A percentile compares a stretch with the other conserved stretches of the same genome.
phyloP scores from a whole-genome alignment of 2,329 filamentous ascomycete genomes.

The Tolypocladium cylindrosporum region DNA sequence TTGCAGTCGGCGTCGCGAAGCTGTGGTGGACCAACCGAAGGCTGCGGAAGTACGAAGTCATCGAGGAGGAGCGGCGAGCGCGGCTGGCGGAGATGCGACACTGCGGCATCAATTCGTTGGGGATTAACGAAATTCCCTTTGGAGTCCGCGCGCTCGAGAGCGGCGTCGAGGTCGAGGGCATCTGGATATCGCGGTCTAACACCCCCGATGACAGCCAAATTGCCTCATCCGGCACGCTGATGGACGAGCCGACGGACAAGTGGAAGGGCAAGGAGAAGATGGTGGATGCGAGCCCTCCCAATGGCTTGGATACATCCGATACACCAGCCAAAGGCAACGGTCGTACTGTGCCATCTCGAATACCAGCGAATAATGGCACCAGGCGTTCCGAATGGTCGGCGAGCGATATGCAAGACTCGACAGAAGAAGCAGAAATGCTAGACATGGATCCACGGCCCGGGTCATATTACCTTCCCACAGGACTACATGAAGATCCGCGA shows the following conservation, averaged over 20 bases:
- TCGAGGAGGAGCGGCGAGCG: constrained; percentile 56
- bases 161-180: constrained; percentile 75
- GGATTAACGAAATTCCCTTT: constrained; percentile 61
- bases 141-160: constrained; percentile 77
- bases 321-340: not conserved
- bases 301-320: not conserved
- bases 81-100: constrained; percentile 42
- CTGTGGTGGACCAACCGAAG: constrained; percentile 51
- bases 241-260: constrained; percentile 5
- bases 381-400: not conserved
- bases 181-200: constrained; percentile 57
- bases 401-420: not conserved
- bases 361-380: not conserved
- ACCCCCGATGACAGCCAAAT: constrained; percentile 22
- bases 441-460: not conserved
- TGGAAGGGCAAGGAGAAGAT: constrained; percentile 12
- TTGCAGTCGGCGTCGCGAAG: constrained; percentile 58
- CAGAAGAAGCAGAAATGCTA: not conserved
- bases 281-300: constrained; percentile 1
- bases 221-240: constrained; percentile 13
- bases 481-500: not conserved
- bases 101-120: constrained; percentile 34
- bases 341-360: not conserved
- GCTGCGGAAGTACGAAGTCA: constrained; percentile 46
- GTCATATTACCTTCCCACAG: not conserved